phyloP scores from a whole-genome alignment of 345 rosid genomes.

The Murraya paniculata region DNA sequence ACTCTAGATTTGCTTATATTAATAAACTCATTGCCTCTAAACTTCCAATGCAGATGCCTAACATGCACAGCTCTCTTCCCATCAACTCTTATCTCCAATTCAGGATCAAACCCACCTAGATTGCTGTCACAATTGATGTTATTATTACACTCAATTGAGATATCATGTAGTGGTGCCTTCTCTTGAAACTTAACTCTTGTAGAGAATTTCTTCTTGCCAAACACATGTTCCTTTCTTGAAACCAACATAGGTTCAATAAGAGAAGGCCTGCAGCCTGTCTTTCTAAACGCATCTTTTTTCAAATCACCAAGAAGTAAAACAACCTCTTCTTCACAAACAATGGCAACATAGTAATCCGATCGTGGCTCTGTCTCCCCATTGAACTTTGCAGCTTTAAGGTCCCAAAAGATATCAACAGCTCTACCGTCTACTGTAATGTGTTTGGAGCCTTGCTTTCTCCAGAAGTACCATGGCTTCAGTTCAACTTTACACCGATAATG shows the following conservation, averaged over 20 bases:
- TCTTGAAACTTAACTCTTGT: slow-evolving; percentile 42
- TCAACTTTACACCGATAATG: slow-evolving; percentile 40
- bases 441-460: slow-evolving; percentile 61
- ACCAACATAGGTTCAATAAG: slow-evolving; percentile 47
- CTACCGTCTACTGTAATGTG: slow-evolving; percentile 37
- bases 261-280: slow-evolving; percentile 50
- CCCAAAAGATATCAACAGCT: slow-evolving; percentile 46
- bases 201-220: slow-evolving; percentile 47
- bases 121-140: not conserved
- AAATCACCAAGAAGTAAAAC: slow-evolving; percentile 44
- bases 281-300: slow-evolving; percentile 44
- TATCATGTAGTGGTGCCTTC: slow-evolving; percentile 34
- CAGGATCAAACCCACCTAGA: slow-evolving; percentile 30
- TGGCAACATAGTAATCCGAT: slow-evolving; percentile 52
- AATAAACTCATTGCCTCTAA: slow-evolving; percentile 51
- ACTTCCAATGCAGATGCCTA: slow-evolving; percentile 59
- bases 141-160: slow-evolving; percentile 38
- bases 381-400: slow-evolving; percentile 50
- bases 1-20: slow-evolving; percentile 30
- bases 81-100: slow-evolving; percentile 48
- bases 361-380: slow-evolving; percentile 49
- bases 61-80: slow-evolving; percentile 38
- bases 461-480: slow-evolving; percentile 59
- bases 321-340: slow-evolving; percentile 55
- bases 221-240: slow-evolving; percentile 49